phyloP scores from a whole-genome alignment of 2,329 filamentous ascomycete genomes.

The Myrmaecium sp. region DNA sequence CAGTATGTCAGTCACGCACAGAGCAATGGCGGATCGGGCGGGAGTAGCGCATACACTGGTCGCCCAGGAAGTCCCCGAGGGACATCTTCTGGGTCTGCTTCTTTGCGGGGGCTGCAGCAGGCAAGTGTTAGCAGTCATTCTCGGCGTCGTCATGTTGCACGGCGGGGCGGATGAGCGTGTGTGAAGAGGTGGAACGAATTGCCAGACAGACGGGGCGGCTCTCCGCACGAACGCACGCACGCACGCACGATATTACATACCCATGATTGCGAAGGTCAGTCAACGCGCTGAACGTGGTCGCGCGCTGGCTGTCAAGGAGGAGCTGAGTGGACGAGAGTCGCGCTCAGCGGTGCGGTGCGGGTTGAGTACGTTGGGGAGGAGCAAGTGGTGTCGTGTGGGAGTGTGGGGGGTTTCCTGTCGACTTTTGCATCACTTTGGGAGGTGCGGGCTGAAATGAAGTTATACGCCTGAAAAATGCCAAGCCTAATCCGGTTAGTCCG shows the following conservation, averaged over 20 bases:
- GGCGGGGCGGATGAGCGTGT: slow-evolving; percentile 1
- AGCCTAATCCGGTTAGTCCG: too few relatives aligned
- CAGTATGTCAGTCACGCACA: slow-evolving; percentile 11
- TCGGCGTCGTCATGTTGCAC: neutral
- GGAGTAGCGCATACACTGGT: slow-evolving; percentile 53
- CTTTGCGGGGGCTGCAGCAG: slow-evolving; percentile 64
- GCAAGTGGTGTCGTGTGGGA: neutral
- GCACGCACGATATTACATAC: too few relatives aligned
- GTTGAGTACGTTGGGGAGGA: slow-evolving; percentile 1
- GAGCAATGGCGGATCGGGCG: slow-evolving; percentile 8
- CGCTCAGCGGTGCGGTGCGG: slow-evolving; percentile 1
- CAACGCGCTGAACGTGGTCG: slow-evolving; percentile 19
- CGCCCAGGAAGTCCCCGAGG: slow-evolving; percentile 86
- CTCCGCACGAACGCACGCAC: slow-evolving; percentile 13
- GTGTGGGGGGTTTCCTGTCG: neutral
- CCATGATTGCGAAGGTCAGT: slow-evolving; percentile 41
- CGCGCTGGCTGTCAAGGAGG: slow-evolving; percentile 17
- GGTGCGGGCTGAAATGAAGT: too few relatives aligned
- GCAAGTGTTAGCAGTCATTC: slow-evolving; percentile 27
- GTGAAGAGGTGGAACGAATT: slow-evolving; percentile 3
- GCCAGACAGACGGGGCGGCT: slow-evolving; percentile 7
- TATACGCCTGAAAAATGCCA: too few relatives aligned
- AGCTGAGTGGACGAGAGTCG: slow-evolving; percentile 9
- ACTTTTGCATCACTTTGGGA: too few relatives aligned
- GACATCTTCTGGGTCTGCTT: slow-evolving; percentile 94